Base-by-base conservation (phyloP, 148 eudicot genomes). In the Rhododendron vialii region DNA sequence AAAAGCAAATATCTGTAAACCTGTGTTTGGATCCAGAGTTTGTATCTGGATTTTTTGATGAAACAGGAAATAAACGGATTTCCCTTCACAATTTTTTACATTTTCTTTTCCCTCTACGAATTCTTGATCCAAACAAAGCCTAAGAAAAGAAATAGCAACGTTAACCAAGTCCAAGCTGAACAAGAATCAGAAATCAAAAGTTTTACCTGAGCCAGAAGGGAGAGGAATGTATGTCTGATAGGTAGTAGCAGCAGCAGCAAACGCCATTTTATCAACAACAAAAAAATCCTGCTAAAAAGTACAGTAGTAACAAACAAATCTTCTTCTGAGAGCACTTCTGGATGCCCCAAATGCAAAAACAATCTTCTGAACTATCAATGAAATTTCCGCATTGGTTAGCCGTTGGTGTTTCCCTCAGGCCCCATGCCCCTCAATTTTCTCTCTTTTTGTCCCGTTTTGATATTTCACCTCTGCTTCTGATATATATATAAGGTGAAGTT, bases 141-240 rank as follows among this genome's bases (percentile, higher is more conserved):
- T 2, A 63, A 11, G 80, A 13, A 28, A 26, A 28, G 1, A 51
- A 18, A 80, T 3, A 14, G n/a, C 20, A 18, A 28, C 59, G 3
- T 22, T 80, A 48, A 51, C 28, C 9, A 26, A 80, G 9, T 48
- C 33, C 36, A 26, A 50, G 9, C 71, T n/a, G 28, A 28, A 43
- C 36, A 78, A 6, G 3, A 79, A 41, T 78, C 38, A 55, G 24
- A 80, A n/a, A 43, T 48, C 26, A 22, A 67, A 65, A 53, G 50
- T 33, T 41, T 41, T 57, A 92, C 97, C 95, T 57, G 93, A 87
- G 89, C 90, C 90, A 63, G 94, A 91, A 84, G 94, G 95, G 87
- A 91, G 85, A 38, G 95, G 93, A 83, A 91, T 86, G 88, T 85
- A 88, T 86, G 94, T 91, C 38, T 87, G 93, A 86, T 87, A 92